A percentile compares a stretch with the other conserved stretches of the same genome.
Evolutionary conservation across 2,329 filamentous ascomycete species (phyloP).

Genomic region (Achaetomium macrosporum): DNA sequence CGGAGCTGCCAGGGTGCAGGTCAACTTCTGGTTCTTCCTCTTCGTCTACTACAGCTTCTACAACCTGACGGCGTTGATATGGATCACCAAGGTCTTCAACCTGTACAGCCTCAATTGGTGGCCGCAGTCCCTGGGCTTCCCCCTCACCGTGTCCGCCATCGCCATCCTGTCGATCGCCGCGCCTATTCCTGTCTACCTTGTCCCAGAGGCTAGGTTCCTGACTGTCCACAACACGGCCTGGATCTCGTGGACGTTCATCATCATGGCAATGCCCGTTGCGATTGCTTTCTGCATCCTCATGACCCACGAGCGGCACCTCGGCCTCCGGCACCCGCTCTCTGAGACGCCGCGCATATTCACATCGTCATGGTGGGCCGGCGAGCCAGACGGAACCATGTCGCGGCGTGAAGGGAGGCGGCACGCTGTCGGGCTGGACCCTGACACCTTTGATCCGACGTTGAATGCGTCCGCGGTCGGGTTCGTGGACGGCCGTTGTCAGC

Average conservation of each 20-base stretch:
- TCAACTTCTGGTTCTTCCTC: slow-evolving; percentile 69
- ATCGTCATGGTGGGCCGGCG: slow-evolving; percentile 59
- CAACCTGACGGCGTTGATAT: slow-evolving; percentile 60
- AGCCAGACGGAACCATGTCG: slow-evolving; percentile 41
- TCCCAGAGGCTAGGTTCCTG: slow-evolving; percentile 47
- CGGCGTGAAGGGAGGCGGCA: slow-evolving; percentile 37
- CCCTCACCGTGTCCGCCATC: slow-evolving; percentile 56
- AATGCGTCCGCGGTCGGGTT: slow-evolving; percentile 23
- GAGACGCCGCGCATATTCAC: slow-evolving; percentile 65
- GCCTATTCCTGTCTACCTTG: slow-evolving; percentile 55
- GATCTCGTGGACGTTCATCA: slow-evolving; percentile 64
- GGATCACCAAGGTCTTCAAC: slow-evolving; percentile 68
- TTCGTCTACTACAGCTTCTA: slow-evolving; percentile 66
- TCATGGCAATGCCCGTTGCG: slow-evolving; percentile 63
- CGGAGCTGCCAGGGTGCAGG: slow-evolving; percentile 55
- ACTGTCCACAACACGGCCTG: slow-evolving; percentile 60
- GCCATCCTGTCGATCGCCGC: slow-evolving; percentile 53
- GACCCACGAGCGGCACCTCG: slow-evolving; percentile 57
- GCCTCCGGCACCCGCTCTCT: slow-evolving; percentile 54
- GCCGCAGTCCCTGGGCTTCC: slow-evolving; percentile 59
- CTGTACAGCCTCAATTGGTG: slow-evolving; percentile 68
- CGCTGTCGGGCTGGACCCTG: slow-evolving; percentile 33
- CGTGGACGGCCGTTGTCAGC: slow-evolving; percentile 14
- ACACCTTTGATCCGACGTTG: slow-evolving; percentile 35
- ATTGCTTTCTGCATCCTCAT: slow-evolving; percentile 60